phyloP scores from a whole-genome alignment of 2,329 filamentous ascomycete species.

The Diaporthe sp. region DNA sequence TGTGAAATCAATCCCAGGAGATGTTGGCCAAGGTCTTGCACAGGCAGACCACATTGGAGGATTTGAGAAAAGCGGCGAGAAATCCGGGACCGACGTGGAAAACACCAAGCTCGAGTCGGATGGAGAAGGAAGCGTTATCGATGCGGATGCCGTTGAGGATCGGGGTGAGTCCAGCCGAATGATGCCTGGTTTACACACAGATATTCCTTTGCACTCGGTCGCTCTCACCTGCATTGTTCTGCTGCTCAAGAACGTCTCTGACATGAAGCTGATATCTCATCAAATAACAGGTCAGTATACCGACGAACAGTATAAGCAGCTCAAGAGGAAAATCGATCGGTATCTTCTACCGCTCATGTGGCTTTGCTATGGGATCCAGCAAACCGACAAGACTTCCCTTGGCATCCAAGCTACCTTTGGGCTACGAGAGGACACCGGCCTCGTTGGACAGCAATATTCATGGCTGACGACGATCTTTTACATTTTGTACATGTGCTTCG shows the following conservation, averaged over 20 bases:
- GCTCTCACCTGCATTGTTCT: too few relatives aligned
- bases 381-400: slow-evolving; percentile 61
- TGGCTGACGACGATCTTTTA: slow-evolving; percentile 55
- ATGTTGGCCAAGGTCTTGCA: slow-evolving; percentile 22
- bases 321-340: slow-evolving; percentile 59
- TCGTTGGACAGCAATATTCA: slow-evolving; percentile 47
- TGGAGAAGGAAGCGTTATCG: slow-evolving; percentile 6
- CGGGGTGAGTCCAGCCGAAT: not conserved
- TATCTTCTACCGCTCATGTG: slow-evolving; percentile 63
- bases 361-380: slow-evolving; percentile 64
- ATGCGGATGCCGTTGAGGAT: slow-evolving; percentile 1
- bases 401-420: slow-evolving; percentile 57
- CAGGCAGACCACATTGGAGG: slow-evolving; percentile 1
- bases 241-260: not conserved
- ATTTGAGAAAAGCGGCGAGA: slow-evolving; percentile 1
- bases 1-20: slow-evolving; percentile 11
- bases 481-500: slow-evolving; percentile 50
- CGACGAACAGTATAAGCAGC: slow-evolving; percentile 54
- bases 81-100: slow-evolving; percentile 22
- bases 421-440: slow-evolving; percentile 48
- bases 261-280: not conserved
- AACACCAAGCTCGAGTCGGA: slow-evolving; percentile 13
- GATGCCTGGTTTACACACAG: not conserved
- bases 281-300: slow-evolving; percentile 47
- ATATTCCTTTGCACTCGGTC: not conserved